phyloP scores from a whole-genome alignment of 306 rosid species.

The Trichosanthes cucumerina region DNA sequence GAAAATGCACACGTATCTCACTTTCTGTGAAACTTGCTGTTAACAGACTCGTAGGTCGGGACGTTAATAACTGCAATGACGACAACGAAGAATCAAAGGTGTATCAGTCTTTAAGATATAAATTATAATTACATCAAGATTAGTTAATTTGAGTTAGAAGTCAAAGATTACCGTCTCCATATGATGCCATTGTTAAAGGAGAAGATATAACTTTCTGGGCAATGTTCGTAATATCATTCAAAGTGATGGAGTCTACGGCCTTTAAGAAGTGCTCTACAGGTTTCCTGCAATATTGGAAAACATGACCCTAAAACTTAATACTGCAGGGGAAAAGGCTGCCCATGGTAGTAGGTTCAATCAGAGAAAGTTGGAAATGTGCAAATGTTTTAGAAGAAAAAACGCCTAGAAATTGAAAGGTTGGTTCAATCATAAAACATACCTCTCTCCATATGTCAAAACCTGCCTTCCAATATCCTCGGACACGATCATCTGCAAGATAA shows the following conservation, averaged over 20 bases:
- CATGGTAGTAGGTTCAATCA: neutral
- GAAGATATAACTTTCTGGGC: constrained; percentile 69
- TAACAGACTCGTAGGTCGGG: constrained; percentile 72
- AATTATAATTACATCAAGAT: neutral
- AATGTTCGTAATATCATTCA: constrained; percentile 53
- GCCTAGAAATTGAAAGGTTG: neutral
- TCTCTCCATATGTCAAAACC: constrained; percentile 88
- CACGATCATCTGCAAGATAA: constrained; percentile 55
- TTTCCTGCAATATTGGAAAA: constrained; percentile 45
- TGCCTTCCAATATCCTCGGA: constrained; percentile 97
- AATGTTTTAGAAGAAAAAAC: neutral
- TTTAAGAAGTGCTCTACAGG: constrained; percentile 77
- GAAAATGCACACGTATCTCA: constrained; percentile 26
- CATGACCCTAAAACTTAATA: neutral
- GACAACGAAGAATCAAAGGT: neutral
- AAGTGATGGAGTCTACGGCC: constrained; percentile 67
- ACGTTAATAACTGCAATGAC: constrained; percentile 57
- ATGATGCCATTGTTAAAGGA: constrained; percentile 92
- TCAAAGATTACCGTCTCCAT: constrained; percentile 62
- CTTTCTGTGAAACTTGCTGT: constrained; percentile 52
- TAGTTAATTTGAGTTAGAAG: neutral
- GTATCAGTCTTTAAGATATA: neutral
- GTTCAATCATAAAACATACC: constrained; percentile 34
- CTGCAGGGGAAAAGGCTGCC: neutral
- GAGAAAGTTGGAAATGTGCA: neutral